Evolutionary conservation across 129 eudicot species (phyloP), one percentile per base, ranked within the genome.

Genomic region (Saussurea involucrata): DNA sequence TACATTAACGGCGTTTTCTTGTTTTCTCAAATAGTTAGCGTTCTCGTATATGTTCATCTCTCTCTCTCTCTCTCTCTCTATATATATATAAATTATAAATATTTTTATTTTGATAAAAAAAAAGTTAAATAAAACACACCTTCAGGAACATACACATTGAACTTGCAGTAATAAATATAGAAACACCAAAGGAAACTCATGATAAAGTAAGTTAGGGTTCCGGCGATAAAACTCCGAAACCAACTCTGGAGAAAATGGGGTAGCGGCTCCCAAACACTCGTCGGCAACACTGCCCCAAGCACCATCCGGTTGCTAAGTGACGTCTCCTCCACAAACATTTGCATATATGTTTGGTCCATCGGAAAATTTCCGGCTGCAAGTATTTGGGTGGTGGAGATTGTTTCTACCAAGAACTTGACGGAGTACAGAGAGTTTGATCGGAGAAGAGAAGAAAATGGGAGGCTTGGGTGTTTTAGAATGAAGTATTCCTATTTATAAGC

Each of bases 181-280:
- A 90, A 81, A 76, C 92, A 90, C 96, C 96, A 90, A 8, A 90
- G 79, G 28, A 77, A 67, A 18, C 88, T 87, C 5, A 90, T 81
- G 12, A 83, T 7, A 22, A 90, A 60, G 67, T 90, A 90, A n/a
- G 87, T 36, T 55, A 87, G 66, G 72, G 81, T 69, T 12, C 86
- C 92, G 29, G 82, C 90, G 44, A 82, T 81, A 85, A 78, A 85
- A 90, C 87, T 90, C 1, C 92, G 81, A 63, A 90, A 88, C 96
- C 96, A 90, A 1, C 88, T 85, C 60, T 81, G 87, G 29, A 71
- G 28, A 46, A 85, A 64, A 49, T 85, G 96, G 4, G 90, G 92
- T 8, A 90, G 83, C 24, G 86, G 81, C 49, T 34, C 53, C 88
- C 88, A 90, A 83, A 79, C 21, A 24, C 32, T 71, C 37, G 77